These are phyloP conservation scores for Boletus tomentosulus DNA, from an alignment of 768 basidiomycete genomes.

Conservation along the genomic window DNA sequence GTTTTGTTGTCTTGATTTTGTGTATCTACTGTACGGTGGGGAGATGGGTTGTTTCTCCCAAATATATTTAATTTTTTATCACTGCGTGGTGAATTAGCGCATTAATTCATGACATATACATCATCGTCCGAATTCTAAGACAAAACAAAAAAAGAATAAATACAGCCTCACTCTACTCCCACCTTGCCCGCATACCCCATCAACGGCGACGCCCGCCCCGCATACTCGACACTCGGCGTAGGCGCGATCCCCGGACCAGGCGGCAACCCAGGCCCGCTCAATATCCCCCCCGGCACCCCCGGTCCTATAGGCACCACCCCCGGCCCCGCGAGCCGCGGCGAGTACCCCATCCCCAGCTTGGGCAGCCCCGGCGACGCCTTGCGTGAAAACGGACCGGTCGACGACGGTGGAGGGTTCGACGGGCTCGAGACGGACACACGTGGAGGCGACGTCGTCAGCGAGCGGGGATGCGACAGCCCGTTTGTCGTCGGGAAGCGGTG, in stretches of 20 bases:
- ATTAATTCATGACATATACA: not conserved
- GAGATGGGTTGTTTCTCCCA: not conserved
- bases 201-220: slow-evolving; percentile 15
- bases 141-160: not conserved
- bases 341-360: slow-evolving; percentile 28
- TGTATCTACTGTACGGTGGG: slow-evolving; percentile 1
- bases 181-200: slow-evolving; percentile 21
- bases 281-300: slow-evolving; percentile 27
- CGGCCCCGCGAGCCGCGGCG: slow-evolving; percentile 29
- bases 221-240: slow-evolving; percentile 6
- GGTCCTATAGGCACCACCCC: slow-evolving; percentile 28
- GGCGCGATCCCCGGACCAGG: slow-evolving; percentile 27
- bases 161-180: slow-evolving; percentile 11
- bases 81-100: not conserved
- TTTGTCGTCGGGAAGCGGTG: slow-evolving; percentile 25
- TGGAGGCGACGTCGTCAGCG: slow-evolving; percentile 37
- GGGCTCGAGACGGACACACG: slow-evolving; percentile 26
- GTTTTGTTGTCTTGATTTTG: not conserved
- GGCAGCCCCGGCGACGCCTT: slow-evolving; percentile 26
- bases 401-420: slow-evolving; percentile 15
- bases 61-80: not conserved
- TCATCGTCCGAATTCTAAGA: not conserved
- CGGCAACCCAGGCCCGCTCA: slow-evolving; percentile 28
- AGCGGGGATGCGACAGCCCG: slow-evolving; percentile 17
- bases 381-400: slow-evolving; percentile 19